Percentiles rank a stretch among this genome's conserved stretches.
These are phyloP conservation scores for Tillandsia leiboldiana DNA, from an alignment of 176 grass and related monocot species.

Conservation along the genomic window DNA sequence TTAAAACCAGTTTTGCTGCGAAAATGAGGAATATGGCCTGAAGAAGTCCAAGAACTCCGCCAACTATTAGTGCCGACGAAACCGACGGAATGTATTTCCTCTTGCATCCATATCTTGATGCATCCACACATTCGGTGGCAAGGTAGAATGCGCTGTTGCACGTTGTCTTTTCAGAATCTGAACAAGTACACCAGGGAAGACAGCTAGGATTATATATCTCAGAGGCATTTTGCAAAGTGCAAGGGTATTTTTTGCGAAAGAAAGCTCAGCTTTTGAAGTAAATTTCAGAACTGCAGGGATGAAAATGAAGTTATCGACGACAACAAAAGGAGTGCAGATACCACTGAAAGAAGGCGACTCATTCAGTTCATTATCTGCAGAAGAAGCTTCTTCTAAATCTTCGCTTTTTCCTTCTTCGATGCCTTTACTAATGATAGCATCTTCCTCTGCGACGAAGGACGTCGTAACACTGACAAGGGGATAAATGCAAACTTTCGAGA, in stretches of 20 bases:
- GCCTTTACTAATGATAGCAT: constrained; percentile 64
- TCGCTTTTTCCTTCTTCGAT: constrained; percentile 37
- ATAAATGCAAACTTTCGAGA: constrained; percentile 92
- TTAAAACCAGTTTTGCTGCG: constrained; percentile 52
- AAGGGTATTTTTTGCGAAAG: too few species aligned
- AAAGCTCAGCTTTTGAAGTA: too few species aligned
- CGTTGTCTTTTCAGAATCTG: constrained; percentile 37
- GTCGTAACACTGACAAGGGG: constrained; percentile 94
- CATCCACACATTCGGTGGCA: constrained; percentile 22
- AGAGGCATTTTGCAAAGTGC: background rate
- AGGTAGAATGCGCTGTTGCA: constrained; percentile 27
- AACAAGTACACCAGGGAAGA: constrained; percentile 6
- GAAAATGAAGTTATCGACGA: background rate
- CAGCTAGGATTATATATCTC: background rate
- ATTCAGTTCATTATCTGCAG: constrained; percentile 21
- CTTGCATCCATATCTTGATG: constrained; percentile 30
- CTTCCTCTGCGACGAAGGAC: constrained; percentile 97
- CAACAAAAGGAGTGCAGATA: constrained; percentile 3
- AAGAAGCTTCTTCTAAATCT: constrained; percentile 60
- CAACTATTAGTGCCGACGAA: constrained; percentile 73
- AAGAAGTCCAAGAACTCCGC: constrained; percentile 71
- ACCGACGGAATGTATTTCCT: constrained; percentile 90
- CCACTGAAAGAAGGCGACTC: constrained; percentile 28
- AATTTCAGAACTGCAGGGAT: too few species aligned
- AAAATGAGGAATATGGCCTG: constrained; percentile 75